Evolutionary conservation across 2,329 filamentous ascomycete species (phyloP), one percentile per base, ranked within the genome.

Genomic region (Elsinoe batatas): DNA sequence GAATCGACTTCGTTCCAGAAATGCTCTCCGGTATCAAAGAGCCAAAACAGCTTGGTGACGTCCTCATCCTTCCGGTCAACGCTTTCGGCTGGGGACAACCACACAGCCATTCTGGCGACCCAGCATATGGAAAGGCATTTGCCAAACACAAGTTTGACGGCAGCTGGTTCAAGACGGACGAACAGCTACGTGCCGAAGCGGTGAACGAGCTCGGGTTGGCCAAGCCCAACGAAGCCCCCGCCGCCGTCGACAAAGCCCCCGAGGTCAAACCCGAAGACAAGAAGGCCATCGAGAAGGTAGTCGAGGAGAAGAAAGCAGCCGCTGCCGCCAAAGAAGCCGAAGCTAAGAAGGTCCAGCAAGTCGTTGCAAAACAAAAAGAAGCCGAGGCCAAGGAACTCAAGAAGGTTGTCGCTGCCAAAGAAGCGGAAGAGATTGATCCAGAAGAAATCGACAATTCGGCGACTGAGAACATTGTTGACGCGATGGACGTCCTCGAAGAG

Each of bases 91-190:
- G 84, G 0, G 84, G 84, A 11, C 84, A 87, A 66, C 84, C 84
- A 11, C 84, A 88, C 67, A 87, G 84, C 0, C 79, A 87, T 64
- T 85, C 83, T 0, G 84, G 84, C 12, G 87, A 83, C 63, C 84
- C 87, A 67, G 77, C 84, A 53, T 49, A 49, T 12, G 44, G 44
- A 2, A 49, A 49, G 26, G 18, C 44, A 5, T 49, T 49, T n/a
- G 76, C 83, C 1, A 75, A 82, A 51, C 76, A 77, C 17, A 49
- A 49, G 26, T 49, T 49, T 17, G 30, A 49, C 26, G 44, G 44
- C 12, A 49, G 44, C 22, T 49, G 44, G 44, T 49, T 30, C 20
- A 49, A 49, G 44, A 30, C 15, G 10, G 26, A 49, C 11, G 26
- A 17, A 12, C 44, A 49, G 17, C 12, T 20, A 18, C 15, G 8